Percentiles rank a stretch among this genome's conserved stretches.
These are phyloP conservation scores for Kwoniella dejecticola DNA, from an alignment of 768 basidiomycete species.

Conservation along the genomic window DNA sequence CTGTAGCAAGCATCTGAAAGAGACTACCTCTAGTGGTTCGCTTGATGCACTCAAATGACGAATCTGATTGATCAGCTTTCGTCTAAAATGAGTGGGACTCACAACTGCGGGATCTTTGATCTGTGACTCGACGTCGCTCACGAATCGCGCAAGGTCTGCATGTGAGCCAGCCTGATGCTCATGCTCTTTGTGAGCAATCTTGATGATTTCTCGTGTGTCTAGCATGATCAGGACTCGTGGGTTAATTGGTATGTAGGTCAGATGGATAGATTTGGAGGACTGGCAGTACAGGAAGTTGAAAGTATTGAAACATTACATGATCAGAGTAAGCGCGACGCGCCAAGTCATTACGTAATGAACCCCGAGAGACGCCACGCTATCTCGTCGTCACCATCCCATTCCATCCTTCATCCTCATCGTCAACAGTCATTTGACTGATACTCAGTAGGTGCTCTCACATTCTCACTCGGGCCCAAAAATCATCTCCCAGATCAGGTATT, in stretches of 20 bases:
- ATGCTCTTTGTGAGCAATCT: slow-evolving; percentile 32
- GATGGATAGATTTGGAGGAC: neutral
- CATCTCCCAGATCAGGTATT: neutral
- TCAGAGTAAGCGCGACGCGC: neutral
- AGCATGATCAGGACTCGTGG: slow-evolving; percentile 12
- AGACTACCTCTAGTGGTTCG: slow-evolving; percentile 37
- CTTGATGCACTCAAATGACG: neutral
- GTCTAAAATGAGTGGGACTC: neutral
- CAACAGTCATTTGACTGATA: no score
- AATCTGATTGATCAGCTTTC: slow-evolving; percentile 1
- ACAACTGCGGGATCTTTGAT: slow-evolving; percentile 10
- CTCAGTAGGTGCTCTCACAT: neutral
- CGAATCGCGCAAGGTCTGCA: neutral
- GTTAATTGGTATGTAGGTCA: neutral
- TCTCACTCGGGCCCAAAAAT: no score
- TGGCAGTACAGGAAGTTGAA: neutral
- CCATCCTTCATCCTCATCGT: no score
- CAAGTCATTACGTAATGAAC: neutral
- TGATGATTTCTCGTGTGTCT: slow-evolving; percentile 19
- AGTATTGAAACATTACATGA: neutral
- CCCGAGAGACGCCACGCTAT: neutral
- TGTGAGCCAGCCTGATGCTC: slow-evolving; percentile 13
- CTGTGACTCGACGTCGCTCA: neutral
- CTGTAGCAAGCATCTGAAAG: slow-evolving; percentile 52
- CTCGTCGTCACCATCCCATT: neutral